These are phyloP conservation scores for Diaporthe citri DNA, from an alignment of 2,329 filamentous ascomycete species.

Conservation along the genomic window DNA sequence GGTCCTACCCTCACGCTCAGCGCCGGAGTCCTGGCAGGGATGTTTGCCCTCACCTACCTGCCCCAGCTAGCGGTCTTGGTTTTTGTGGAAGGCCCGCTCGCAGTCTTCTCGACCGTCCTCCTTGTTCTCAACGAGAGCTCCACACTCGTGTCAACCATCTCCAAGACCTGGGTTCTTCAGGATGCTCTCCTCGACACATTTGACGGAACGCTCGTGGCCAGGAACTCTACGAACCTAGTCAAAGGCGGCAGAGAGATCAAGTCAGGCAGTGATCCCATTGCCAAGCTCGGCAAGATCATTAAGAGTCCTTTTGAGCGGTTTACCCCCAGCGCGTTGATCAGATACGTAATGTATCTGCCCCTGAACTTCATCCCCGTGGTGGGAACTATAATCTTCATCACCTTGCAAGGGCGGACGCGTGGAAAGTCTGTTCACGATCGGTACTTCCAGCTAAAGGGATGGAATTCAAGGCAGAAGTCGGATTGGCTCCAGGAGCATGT, in stretches of 20 bases:
- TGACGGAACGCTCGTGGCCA: conserved; percentile 76
- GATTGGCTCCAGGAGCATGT: conserved; percentile 78
- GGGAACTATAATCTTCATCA: conserved; percentile 84
- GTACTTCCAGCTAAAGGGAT: conserved; percentile 94
- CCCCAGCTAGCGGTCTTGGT: conserved; percentile 87
- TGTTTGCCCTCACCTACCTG: conserved; percentile 90
- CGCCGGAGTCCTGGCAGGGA: conserved; percentile 77
- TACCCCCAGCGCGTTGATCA: conserved; percentile 73
- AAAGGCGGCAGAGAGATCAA: conserved; percentile 81
- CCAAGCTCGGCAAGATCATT: conserved; percentile 67
- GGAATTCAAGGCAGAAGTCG: conserved; percentile 74
- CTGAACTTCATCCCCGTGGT: conserved; percentile 94
- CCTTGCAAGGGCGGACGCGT: conserved; percentile 74
- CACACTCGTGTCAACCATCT: conserved; percentile 67
- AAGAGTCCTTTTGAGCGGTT: conserved; percentile 70
- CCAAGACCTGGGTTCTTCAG: conserved; percentile 80
- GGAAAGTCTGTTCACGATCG: conserved; percentile 65
- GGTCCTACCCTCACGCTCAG: conserved; percentile 77
- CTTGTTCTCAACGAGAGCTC: conserved; percentile 75
- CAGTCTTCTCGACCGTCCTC: conserved; percentile 78
- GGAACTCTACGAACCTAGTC: conserved; percentile 71
- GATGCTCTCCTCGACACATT: conserved; percentile 91
- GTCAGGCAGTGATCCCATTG: conserved; percentile 67
- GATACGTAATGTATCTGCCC: conserved; percentile 88
- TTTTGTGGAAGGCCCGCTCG: conserved; percentile 86